Base-by-base conservation (phyloP, 192 early-diverging fungal species). In the Coemansia sp. region DNA sequence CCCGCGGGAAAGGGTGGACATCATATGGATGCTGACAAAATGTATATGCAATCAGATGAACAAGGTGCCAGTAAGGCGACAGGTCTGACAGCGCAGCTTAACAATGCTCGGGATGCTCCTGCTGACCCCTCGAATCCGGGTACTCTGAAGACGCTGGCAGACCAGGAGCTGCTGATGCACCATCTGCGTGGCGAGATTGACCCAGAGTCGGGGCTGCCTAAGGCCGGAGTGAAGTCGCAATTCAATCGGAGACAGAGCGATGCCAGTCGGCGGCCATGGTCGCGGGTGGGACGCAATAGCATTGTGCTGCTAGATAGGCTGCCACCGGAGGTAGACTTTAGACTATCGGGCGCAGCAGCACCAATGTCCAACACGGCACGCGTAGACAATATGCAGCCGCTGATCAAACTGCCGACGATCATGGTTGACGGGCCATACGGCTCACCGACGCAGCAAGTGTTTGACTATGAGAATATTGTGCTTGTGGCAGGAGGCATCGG, bases 381-480 rank as follows among this genome's bases (percentile, higher is more conserved):
- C 10, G 32, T 75, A 30, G 60, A 60, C 48, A 50, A 61, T 3
- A 53, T 49, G 48, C 72, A 70, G 62, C 54, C 68, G 25, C 57
- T 56, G 31, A 64, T 76, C 23, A 73, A 59, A 23, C 67, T 89
- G 62, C 90, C 90, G 38, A 54, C 23, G 16, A 80, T 94, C 64
- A 67, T 69, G 64, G 67, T 92, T 27, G 92, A 94, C 65, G 92
- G 92, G 14, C 88, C 92, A 10, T 94, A 86, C 78, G 91, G 92
- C 23, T 89, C 91, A 7, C 87, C 90, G 26, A 86, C 88, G 16
- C 88, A 92, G 69, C 88, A 92, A 74, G 84, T 90, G 55, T 90
- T 88, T 73, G 78, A 87, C 67, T 88, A 89, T 61, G 83, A 90
- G 69, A 80, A 85, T 64, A 77, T 84, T 0, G 62, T 92, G 16